These are phyloP conservation scores for Penicillium oxalicum DNA, from an alignment of 2,329 filamentous ascomycete species.

Conservation along the genomic window DNA sequence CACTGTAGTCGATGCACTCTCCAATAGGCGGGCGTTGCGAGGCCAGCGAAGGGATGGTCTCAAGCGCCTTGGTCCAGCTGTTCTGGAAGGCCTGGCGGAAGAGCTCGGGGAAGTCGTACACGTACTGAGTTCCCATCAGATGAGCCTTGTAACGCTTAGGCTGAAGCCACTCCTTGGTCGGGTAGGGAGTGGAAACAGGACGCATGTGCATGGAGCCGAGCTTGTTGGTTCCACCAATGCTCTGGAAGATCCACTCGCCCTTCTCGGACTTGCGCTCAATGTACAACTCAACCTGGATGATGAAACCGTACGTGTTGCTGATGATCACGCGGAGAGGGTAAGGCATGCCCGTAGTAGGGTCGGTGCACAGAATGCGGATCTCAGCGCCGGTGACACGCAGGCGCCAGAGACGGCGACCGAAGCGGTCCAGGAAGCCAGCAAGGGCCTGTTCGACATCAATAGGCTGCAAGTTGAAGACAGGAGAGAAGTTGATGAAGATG, in stretches of 20 bases:
- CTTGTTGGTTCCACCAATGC: constrained; percentile 90
- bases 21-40: constrained; percentile 78
- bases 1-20: constrained; percentile 88
- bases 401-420: constrained; percentile 90
- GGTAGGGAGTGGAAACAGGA: constrained; percentile 84
- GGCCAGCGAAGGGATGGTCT: constrained; percentile 65
- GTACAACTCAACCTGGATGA: constrained; percentile 96
- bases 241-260: constrained; percentile 97
- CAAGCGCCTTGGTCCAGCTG: constrained; percentile 73
- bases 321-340: constrained; percentile 94
- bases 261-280: constrained; percentile 97
- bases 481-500: constrained; percentile 99
- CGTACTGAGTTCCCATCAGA: constrained; percentile 97
- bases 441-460: constrained; percentile 87
- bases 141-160: constrained; percentile 99
- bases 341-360: constrained; percentile 72
- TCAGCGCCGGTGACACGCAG: constrained; percentile 95
- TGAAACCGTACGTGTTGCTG: constrained; percentile 96
- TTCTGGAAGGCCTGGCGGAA: constrained; percentile 98
- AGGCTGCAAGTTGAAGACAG: constrained; percentile 87
- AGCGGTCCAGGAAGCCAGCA: constrained; percentile 91
- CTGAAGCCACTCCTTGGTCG: constrained; percentile 97
- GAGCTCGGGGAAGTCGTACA: constrained; percentile 98
- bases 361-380: constrained; percentile 97
- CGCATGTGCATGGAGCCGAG: constrained; percentile 92